Percentiles rank a stretch among this genome's conserved stretches.
phyloP scores from a whole-genome alignment of 768 basidiomycete genomes.

The Austroboletus eburneus region DNA sequence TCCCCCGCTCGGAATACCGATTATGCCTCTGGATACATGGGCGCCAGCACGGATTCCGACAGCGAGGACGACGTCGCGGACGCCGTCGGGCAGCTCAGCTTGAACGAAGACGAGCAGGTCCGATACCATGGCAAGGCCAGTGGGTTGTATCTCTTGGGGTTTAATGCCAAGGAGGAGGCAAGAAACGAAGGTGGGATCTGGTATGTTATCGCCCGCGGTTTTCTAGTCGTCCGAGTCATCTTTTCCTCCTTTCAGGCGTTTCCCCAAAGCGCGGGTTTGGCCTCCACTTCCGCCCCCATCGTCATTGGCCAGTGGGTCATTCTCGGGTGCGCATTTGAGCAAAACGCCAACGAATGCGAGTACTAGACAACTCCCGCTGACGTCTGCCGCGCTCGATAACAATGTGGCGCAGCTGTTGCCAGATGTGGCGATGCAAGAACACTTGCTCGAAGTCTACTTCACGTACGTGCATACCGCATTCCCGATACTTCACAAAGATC shows the following conservation, averaged over 20 bases:
- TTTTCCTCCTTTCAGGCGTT: conserved; percentile 49
- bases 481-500: conserved; percentile 69
- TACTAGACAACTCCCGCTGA: conserved; percentile 11
- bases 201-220: conserved; percentile 33
- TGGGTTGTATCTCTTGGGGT: conserved; percentile 69
- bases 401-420: conserved; percentile 51
- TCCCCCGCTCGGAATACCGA: conserved; percentile 13
- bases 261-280: conserved; percentile 89
- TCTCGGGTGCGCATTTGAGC: not conserved
- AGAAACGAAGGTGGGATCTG: conserved; percentile 76
- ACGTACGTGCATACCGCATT: conserved; percentile 75
- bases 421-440: conserved; percentile 53
- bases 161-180: conserved; percentile 54
- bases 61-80: conserved; percentile 51
- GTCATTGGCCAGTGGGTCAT: conserved; percentile 5
- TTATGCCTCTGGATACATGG: conserved; percentile 25
- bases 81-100: conserved; percentile 79
- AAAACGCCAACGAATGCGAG: conserved; percentile 8
- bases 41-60: conserved; percentile 30
- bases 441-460: conserved; percentile 75
- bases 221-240: conserved; percentile 12
- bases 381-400: conserved; percentile 28
- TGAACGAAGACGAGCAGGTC: conserved; percentile 85
- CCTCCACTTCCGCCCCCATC: conserved; percentile 45
- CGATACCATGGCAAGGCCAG: conserved; percentile 85